phyloP scores from a whole-genome alignment of 177 flowering plant species.

The Telopea speciosissima region DNA sequence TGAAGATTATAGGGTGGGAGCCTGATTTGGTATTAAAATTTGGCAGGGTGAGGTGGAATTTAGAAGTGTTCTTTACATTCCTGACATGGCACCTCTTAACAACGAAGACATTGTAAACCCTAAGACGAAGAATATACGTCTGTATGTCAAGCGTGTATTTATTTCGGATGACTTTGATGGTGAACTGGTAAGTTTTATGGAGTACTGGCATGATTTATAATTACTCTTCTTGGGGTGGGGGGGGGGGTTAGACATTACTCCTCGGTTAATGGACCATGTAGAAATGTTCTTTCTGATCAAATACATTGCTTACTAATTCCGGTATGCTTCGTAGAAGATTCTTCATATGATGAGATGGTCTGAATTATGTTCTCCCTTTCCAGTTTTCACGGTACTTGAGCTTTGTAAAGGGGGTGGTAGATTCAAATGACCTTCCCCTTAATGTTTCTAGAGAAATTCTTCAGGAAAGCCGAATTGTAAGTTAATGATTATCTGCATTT shows the following conservation, averaged over 20 bases:
- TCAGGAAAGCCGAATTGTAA: constrained; percentile 97
- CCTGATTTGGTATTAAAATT: constrained; percentile 4
- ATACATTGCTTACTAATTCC: neutral
- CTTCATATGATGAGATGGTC: neutral
- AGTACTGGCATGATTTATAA: neutral
- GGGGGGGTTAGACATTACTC: neutral
- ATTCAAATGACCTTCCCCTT: constrained; percentile 95
- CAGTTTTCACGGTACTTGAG: constrained; percentile 97
- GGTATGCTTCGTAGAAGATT: neutral
- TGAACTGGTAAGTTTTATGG: constrained; percentile 65
- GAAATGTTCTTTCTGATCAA: neutral
- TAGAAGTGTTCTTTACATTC: constrained; percentile 83
- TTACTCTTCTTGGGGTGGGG: too few relatives aligned
- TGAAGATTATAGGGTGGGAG: constrained; percentile 2
- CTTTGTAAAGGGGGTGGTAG: constrained; percentile 98
- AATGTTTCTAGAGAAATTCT: constrained; percentile 97
- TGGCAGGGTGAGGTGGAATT: constrained; percentile 98
- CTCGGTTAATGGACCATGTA: neutral
- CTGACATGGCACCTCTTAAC: constrained; percentile 95
- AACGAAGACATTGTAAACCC: constrained; percentile 84
- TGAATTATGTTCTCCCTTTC: constrained; percentile 14
- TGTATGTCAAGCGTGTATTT: constrained; percentile 94
- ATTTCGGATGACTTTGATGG: constrained; percentile 99
- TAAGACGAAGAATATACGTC: constrained; percentile 87
- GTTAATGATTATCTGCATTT: constrained; percentile 11